A percentile compares a stretch with the other conserved stretches of the same genome.
Evolutionary conservation across 2,329 filamentous ascomycete genomes (phyloP).

Genomic region (Metarhizium humberi): DNA sequence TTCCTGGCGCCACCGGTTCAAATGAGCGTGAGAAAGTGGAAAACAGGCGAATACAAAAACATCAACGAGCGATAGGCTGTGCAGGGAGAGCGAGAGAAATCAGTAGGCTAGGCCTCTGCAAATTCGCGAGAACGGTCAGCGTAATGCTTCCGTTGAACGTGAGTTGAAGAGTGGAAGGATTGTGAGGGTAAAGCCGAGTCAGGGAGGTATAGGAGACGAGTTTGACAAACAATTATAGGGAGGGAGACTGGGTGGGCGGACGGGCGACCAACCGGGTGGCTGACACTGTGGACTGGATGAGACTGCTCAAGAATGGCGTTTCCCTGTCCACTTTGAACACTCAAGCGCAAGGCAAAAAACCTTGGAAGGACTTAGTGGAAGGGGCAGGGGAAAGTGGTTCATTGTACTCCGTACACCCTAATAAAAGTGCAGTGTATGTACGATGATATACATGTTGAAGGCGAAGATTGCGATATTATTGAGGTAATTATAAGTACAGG

Average conservation of each 20-base stretch:
- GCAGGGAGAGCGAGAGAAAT: slow-evolving; percentile 9
- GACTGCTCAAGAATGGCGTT: not conserved
- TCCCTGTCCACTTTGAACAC: not conserved
- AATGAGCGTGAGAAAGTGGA: slow-evolving; percentile 1
- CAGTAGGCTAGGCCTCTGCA: slow-evolving; percentile 9
- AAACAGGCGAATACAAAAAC: not conserved
- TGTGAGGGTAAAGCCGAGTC: not conserved
- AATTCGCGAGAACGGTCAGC: slow-evolving; percentile 1
- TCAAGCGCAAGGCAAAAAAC: not conserved
- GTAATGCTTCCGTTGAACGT: not conserved
- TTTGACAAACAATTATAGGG: not conserved
- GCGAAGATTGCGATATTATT: not conserved
- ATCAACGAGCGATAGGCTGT: slow-evolving; percentile 10
- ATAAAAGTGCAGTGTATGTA: not conserved
- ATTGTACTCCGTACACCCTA: no score
- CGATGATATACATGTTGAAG: not conserved
- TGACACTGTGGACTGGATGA: not conserved
- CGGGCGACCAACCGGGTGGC: not conserved
- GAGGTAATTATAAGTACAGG: not conserved
- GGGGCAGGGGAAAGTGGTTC: not conserved
- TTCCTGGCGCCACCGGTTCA: not conserved
- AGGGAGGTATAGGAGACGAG: not conserved
- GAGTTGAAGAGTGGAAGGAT: not conserved
- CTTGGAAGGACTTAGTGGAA: not conserved
- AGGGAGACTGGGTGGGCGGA: not conserved